Conservation (phyloP, 177 flowering plant genomes). For the Vitis hybrid region DNA sequence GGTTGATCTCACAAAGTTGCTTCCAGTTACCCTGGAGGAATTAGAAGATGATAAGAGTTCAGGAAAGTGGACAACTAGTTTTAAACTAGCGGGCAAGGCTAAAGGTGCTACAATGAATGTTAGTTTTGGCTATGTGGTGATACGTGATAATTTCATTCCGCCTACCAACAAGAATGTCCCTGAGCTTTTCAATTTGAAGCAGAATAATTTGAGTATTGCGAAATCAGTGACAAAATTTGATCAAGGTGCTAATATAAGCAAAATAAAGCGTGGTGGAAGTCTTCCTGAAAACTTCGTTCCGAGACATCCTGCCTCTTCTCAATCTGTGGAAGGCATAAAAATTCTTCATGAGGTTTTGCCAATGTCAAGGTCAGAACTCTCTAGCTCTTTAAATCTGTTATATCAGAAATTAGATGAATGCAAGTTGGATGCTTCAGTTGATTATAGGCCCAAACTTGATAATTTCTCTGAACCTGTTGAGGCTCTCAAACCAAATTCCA, state of each 20-base stretch:
- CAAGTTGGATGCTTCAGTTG: conserved; percentile 21
- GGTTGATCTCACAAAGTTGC: conserved; percentile 86
- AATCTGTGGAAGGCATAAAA: conserved; percentile 60
- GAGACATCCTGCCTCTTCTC: conserved; percentile 27
- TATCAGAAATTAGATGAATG: conserved; percentile 51
- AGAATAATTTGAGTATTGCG: conserved; percentile 23
- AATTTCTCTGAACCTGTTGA: conserved; percentile 33
- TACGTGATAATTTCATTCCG: conserved; percentile 35
- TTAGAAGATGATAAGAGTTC: conserved; percentile 86
- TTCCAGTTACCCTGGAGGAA: conserved; percentile 92
- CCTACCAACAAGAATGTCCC: conserved; percentile 23
- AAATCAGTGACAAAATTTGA: conserved; percentile 28
- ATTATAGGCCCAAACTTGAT: conserved; percentile 34
- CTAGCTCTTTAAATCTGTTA: conserved; percentile 27
- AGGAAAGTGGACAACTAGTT: conserved; percentile 92
- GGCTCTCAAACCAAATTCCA: conserved; percentile 13
- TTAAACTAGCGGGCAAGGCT: conserved; percentile 72
- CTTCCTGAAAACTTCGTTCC: conserved; percentile 30
- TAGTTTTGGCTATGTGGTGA: conserved; percentile 74
- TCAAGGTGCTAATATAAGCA: conserved; percentile 16
- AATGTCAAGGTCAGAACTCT: conserved; percentile 35
- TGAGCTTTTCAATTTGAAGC: conserved; percentile 27
- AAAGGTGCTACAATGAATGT: conserved; percentile 83
- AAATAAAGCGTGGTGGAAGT: conserved; percentile 43
- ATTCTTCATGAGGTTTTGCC: conserved; percentile 77